Evolutionary conservation across 1,139 yeast genomes (phyloP), one percentile per base, ranked within the genome.

Genomic region (Suhomyces choctaworum): DNA sequence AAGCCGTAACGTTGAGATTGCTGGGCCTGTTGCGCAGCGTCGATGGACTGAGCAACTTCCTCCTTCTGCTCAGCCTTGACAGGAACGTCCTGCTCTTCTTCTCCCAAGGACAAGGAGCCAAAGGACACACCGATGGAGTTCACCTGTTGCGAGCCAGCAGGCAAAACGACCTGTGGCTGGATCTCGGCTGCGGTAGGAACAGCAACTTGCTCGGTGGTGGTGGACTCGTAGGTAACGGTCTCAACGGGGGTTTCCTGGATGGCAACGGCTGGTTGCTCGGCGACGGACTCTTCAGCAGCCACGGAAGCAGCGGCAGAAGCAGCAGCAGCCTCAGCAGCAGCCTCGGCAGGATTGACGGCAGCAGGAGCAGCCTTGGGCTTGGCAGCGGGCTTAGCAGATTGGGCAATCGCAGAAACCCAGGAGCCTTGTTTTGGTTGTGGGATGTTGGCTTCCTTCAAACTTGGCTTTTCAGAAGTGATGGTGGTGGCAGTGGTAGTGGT

Each of bases 41-140:
- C 42, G 13, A 31, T 31, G 22, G 37, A 35, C n/a, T 31, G 38
- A 15, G 33, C 25, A 25, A 39, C 42, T 14, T 50, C 50, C 20
- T 38, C 44, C 38, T 44, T 42, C 8, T 17, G 20, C 25, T 41
- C 48, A 22, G 43, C 46, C 31, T 41, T 41, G 14, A 45, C 47
- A 28, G 41, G 39, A 16, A 44, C 46, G 32, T 57, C 56, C 26
- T 42, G 45, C 30, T 67, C 73, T 30, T 69, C 69, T 30, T 75
- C 80, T 29, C 66, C 71, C 47, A 75, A 64, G 25, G 78, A 65
- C 58, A 80, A 68, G 12, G 84, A 76, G 35, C 89, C 88, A 51
- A 82, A 82, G 35, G 84, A 82, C 37, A 82, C 83, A 47, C 85
- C 87, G 33, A 79, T 80, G 40, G 76, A 69, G 51, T 74, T 74